phyloP scores from a whole-genome alignment of 2,329 filamentous ascomycete species.

The Aureobasidium lini region DNA sequence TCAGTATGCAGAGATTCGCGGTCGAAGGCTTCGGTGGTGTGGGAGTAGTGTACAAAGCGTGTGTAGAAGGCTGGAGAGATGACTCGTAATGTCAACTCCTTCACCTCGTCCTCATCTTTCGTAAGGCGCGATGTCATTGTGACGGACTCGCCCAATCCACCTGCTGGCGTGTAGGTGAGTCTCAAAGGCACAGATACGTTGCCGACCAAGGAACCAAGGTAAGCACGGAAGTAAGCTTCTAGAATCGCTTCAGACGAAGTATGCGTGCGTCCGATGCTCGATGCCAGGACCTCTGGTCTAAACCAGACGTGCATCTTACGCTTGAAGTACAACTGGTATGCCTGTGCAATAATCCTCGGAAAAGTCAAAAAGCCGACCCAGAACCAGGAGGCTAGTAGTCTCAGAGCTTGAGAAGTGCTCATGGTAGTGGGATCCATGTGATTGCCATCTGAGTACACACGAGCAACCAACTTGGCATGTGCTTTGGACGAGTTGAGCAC shows the following conservation, averaged over 20 bases:
- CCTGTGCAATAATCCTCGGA: constrained; percentile 58
- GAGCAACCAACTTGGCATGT: constrained; percentile 54
- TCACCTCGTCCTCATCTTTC: constrained; percentile 29
- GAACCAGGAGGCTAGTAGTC: constrained; percentile 45
- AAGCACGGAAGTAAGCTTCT: constrained; percentile 33
- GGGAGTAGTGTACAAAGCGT: constrained; percentile 55
- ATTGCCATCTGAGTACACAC: constrained; percentile 47
- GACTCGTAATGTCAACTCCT: constrained; percentile 48
- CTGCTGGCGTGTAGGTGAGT: constrained; percentile 48
- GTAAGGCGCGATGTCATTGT: too few relatives aligned
- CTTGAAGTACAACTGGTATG: constrained; percentile 48
- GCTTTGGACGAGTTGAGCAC: constrained; percentile 53
- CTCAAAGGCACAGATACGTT: constrained; percentile 37
- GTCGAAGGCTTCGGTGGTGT: constrained; percentile 55
- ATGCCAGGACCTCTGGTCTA: constrained; percentile 53
- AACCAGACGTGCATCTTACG: constrained; percentile 57
- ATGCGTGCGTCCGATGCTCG: constrained; percentile 49
- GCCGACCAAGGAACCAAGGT: constrained; percentile 42
- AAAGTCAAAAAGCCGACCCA: constrained; percentile 62
- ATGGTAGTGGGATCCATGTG: constrained; percentile 46
- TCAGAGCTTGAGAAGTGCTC: constrained; percentile 24
- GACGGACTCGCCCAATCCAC: constrained; percentile 17
- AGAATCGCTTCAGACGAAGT: constrained; percentile 42
- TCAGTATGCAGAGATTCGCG: constrained; percentile 46
- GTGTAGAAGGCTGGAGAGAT: constrained; percentile 61